Evolutionary conservation across 164 flowering plant genomes (phyloP).

Genomic region (Umbellularia californica): DNA sequence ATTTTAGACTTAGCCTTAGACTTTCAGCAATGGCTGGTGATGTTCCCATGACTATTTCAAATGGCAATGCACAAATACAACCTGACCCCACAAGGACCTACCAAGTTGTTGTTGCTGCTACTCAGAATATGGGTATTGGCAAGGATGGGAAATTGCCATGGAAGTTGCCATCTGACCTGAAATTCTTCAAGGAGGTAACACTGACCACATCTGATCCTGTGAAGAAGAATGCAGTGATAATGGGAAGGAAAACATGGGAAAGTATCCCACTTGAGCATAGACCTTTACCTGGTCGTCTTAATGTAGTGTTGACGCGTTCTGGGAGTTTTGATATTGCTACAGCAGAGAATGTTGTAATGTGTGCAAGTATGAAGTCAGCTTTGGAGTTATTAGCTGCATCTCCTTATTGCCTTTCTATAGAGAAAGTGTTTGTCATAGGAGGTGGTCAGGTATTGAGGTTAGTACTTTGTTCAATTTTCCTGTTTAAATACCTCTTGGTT

Average conservation of each 20-base stretch:
- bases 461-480: not conserved
- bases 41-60: constrained; percentile 19
- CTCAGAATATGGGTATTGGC: constrained; percentile 77
- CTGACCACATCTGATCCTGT: constrained; percentile 53
- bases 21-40: constrained; percentile 46
- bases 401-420: constrained; percentile 78
- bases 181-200: constrained; percentile 77
- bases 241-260: constrained; percentile 99
- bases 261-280: constrained; percentile 68
- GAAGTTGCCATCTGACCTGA: constrained; percentile 83
- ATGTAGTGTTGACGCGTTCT: constrained; percentile 88
- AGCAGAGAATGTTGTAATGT: constrained; percentile 76
- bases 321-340: constrained; percentile 73
- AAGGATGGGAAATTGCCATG: constrained; percentile 92
- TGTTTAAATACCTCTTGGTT: not conserved
- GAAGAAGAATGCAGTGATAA: constrained; percentile 87
- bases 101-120: constrained; percentile 95
- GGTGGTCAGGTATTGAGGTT: constrained; percentile 87
- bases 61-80: constrained; percentile 33
- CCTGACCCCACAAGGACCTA: constrained; percentile 52
- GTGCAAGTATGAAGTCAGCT: constrained; percentile 82
- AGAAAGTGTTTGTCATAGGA: constrained; percentile 84
- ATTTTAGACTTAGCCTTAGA: not conserved
- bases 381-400: constrained; percentile 70
- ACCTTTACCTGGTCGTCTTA: constrained; percentile 88